These are phyloP conservation scores for Hebeloma cylindrosporum DNA, from an alignment of 768 basidiomycete species.

Conservation along the genomic window DNA sequence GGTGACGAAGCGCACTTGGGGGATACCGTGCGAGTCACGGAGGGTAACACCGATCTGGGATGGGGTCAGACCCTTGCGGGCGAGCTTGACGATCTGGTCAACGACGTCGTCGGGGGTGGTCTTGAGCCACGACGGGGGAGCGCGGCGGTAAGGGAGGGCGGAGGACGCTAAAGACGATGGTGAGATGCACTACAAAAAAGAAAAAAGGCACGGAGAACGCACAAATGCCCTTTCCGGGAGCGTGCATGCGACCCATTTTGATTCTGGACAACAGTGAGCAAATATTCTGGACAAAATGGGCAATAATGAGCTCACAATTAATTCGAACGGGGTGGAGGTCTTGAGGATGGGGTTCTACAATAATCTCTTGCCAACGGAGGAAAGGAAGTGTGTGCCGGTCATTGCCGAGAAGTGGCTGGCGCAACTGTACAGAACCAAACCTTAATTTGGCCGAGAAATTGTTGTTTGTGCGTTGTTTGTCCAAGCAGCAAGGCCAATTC, in stretches of 20 bases:
- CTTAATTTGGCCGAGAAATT: slow-evolving; percentile 42
- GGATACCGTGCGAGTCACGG: slow-evolving; percentile 96
- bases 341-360: slow-evolving; percentile 43
- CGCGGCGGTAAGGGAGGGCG: slow-evolving; percentile 94
- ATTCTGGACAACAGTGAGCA: slow-evolving; percentile 30
- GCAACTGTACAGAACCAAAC: slow-evolving; percentile 62
- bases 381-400: slow-evolving; percentile 27
- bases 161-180: slow-evolving; percentile 63
- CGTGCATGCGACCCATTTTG: slow-evolving; percentile 98
- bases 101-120: slow-evolving; percentile 92
- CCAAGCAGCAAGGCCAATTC: slow-evolving; percentile 27
- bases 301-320: slow-evolving; percentile 24
- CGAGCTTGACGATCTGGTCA: slow-evolving; percentile 96
- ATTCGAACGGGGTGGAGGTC: slow-evolving; percentile 32
- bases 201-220: slow-evolving; percentile 34
- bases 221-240: slow-evolving; percentile 99
- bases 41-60: slow-evolving; percentile 98
- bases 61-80: slow-evolving; percentile 95
- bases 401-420: slow-evolving; percentile 44
- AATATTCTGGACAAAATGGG: slow-evolving; percentile 3
- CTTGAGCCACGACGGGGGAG: slow-evolving; percentile 96
- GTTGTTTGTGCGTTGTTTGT: slow-evolving; percentile 35
- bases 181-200: slow-evolving; percentile 9
- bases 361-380: slow-evolving; percentile 33
- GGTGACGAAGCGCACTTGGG: slow-evolving; percentile 97